These are phyloP conservation scores for Guillardia theta DNA, from an alignment of 78 protist species.

Conservation along the genomic window DNA sequence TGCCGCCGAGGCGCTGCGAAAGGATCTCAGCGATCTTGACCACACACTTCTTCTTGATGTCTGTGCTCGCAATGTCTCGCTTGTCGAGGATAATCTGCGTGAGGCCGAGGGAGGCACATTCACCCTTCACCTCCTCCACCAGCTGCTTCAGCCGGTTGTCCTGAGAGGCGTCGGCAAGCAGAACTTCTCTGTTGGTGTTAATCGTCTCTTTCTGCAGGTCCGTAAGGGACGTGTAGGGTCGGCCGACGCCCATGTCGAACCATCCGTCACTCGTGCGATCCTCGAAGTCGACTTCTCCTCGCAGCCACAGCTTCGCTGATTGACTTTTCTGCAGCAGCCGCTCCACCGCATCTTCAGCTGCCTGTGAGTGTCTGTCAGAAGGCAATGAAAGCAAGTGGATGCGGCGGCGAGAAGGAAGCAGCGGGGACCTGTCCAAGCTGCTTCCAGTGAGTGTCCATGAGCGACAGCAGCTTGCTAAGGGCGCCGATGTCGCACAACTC, in stretches of 20 bases:
- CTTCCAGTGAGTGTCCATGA: conserved; percentile 33
- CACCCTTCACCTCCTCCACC: not conserved
- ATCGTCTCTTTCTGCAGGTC: not conserved
- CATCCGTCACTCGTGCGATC: not conserved
- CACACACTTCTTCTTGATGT: not conserved
- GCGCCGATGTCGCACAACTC: conserved; percentile 43
- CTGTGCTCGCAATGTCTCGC: not conserved
- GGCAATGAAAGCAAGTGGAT: not conserved
- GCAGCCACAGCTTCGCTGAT: conserved; percentile 18
- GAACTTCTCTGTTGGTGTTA: not conserved
- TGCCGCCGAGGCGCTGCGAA: conserved; percentile 6
- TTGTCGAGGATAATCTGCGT: not conserved
- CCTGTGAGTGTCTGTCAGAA: not conserved
- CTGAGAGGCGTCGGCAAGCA: not conserved
- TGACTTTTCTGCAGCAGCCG: conserved; percentile 15
- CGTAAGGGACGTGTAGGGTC: not conserved
- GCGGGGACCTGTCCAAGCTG: not conserved
- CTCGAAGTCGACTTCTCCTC: not conserved
- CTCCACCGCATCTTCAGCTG: conserved; percentile 5
- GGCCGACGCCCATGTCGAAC: conserved; percentile 37
- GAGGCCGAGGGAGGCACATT: not conserved
- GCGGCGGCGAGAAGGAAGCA: not conserved
- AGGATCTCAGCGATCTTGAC: not conserved
- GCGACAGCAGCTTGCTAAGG: not conserved
- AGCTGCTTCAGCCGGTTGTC: not conserved